phyloP scores from a whole-genome alignment of 2,329 filamentous ascomycete species.

The Metarhizium album region DNA sequence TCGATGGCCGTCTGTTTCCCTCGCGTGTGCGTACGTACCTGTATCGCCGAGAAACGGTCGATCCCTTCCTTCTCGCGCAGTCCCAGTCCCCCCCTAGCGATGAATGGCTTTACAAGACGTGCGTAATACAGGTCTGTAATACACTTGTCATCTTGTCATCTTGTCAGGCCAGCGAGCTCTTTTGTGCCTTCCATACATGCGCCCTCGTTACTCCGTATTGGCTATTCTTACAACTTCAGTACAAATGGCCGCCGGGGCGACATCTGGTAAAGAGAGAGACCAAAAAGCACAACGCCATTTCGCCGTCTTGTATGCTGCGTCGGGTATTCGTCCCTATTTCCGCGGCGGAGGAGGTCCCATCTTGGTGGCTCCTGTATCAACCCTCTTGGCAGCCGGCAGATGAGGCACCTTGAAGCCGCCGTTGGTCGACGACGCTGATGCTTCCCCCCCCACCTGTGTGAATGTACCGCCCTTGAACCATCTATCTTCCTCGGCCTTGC shows the following conservation, averaged over 20 bases:
- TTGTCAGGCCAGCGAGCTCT: too few relatives aligned
- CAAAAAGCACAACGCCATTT: not conserved
- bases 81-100: too few relatives aligned
- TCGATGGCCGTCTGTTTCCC: too few relatives aligned
- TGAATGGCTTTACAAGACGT: too few relatives aligned
- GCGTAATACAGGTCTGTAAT: too few relatives aligned
- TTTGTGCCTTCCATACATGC: too few relatives aligned
- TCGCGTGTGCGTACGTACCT: too few relatives aligned
- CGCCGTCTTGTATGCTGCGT: not conserved
- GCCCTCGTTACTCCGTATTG: too few relatives aligned
- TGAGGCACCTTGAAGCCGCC: conserved; percentile 75
- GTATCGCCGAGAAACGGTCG: too few relatives aligned
- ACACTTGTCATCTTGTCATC: too few relatives aligned
- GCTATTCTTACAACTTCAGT: not conserved
- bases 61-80: too few relatives aligned
- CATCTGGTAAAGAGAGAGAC: not conserved
- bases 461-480: conserved; percentile 99
- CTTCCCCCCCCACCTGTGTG: conserved; percentile 71
- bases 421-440: conserved; percentile 27
- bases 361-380: conserved; percentile 28
- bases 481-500: conserved; percentile 86
- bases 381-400: conserved; percentile 63
- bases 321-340: not conserved
- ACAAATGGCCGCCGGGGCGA: too few relatives aligned
- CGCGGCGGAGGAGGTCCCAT: conserved; percentile 24